Base-by-base conservation (phyloP, 164 flowering plant species). In the Kingdonia uniflora region DNA sequence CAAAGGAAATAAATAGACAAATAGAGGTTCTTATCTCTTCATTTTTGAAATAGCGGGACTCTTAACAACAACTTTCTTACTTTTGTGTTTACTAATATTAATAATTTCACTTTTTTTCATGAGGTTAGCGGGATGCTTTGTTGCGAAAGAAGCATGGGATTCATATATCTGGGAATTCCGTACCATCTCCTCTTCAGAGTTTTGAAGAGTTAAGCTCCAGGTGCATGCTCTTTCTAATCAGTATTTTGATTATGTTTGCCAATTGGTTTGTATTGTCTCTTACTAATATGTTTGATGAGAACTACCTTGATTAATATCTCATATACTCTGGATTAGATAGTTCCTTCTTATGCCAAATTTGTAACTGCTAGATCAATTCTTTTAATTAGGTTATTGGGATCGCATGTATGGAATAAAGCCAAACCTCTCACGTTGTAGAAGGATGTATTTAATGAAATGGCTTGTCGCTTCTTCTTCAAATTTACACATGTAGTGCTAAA, bases 131-230 rank as follows among this genome's bases (percentile, higher is more conserved):
- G 45, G 94, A 84, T 78, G 76, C 85, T 0, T 1, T 84, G 49
- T 54, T 74, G 20, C 73, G 96, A 50, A 92, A 85, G 77, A 71
- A 73, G 71, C 69, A 84, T 61, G 77, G 76, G 38, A 79, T 87
- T 64, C 94, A 87, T 70, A 66, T 81, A 15, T 70, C 81, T 57
- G 95, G 95, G 53, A 74, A 62, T 45, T 73, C 76, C 61, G 78
- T 87, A 19, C 85, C 96, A 8, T 73, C 94, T 1, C 98, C 95
- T 23, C 84, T 87, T 38, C 61, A 73, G 54, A 66, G 58, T 63
- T 87, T 92, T 61, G 62, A 59, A 5, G 94, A 87, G 47, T 66
- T 87, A 50, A 72, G 69, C 58, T 68, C 85, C 6, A 82, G 94
- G 98, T 91, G 62, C 22, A 17, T 48, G 19, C 37, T 10, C 6